A percentile compares a stretch with the other conserved stretches of the same genome.
Conservation (phyloP, 2,329 filamentous ascomycete species). For the Samsoniella hepiali region DNA sequence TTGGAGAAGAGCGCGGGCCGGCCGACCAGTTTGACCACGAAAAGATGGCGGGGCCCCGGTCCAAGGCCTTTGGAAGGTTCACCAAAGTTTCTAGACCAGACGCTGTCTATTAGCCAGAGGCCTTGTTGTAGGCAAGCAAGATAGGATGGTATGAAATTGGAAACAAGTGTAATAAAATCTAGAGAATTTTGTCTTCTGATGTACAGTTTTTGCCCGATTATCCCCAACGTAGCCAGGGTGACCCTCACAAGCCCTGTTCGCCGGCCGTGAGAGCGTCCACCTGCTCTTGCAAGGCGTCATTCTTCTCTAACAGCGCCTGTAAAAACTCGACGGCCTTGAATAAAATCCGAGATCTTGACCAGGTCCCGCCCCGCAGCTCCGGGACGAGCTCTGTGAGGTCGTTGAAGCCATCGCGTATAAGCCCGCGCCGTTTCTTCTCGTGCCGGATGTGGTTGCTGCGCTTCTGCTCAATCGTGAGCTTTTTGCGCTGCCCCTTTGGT, state of each 20-base stretch:
- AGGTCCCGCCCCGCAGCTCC: constrained; percentile 13
- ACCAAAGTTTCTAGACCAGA: neutral
- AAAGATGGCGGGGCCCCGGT: neutral
- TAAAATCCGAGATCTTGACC: constrained; percentile 15
- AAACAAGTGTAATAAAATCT: neutral
- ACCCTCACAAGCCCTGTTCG: neutral
- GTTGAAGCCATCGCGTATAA: constrained; percentile 14
- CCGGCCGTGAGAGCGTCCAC: neutral
- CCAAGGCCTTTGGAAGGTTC: neutral
- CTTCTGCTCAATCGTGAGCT: constrained; percentile 18
- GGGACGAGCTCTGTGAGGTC: constrained; percentile 16
- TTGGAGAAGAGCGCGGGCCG: neutral
- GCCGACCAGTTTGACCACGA: neutral
- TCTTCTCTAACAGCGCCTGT: constrained; percentile 5
- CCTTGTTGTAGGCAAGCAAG: neutral
- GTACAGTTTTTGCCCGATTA: too few species aligned
- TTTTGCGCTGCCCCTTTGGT: neutral
- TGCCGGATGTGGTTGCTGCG: constrained; percentile 18
- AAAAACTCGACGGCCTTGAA: constrained; percentile 14
- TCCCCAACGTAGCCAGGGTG: too few species aligned
- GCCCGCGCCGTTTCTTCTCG: constrained; percentile 16
- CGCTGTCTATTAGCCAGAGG: too few species aligned
- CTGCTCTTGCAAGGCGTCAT: constrained; percentile 7
- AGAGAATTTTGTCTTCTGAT: neutral
- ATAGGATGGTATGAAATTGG: neutral